Evolutionary conservation across 805 yeast species (phyloP).

Genomic region (Starmerella geochares): DNA sequence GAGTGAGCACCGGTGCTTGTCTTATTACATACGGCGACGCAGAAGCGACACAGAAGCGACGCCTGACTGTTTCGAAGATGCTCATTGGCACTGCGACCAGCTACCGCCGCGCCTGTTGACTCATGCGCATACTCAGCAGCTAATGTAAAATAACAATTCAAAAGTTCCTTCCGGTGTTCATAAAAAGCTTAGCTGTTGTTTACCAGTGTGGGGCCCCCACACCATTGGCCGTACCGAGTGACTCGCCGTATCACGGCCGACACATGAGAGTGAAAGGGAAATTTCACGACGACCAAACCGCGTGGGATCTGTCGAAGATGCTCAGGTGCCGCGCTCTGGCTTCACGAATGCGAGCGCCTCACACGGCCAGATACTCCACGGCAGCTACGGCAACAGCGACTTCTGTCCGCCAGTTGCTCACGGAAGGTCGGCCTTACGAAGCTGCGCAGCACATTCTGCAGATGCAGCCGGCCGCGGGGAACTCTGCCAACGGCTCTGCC

Average conservation of each 20-base stretch:
- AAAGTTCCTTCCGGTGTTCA: too few relatives aligned
- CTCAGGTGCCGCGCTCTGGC: conserved; percentile 4
- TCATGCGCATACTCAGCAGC: too few relatives aligned
- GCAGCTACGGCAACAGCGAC: neutral
- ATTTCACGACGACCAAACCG: neutral
- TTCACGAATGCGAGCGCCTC: neutral
- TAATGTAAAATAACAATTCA: too few relatives aligned
- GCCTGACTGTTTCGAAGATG: too few relatives aligned
- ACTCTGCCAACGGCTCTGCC: conserved; percentile 2
- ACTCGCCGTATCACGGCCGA: neutral
- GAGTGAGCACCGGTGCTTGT: neutral
- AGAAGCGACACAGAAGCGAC: too few relatives aligned
- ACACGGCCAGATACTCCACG: neutral
- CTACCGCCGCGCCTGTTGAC: too few relatives aligned
- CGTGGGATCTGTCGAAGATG: neutral
- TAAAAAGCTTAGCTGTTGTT: too few relatives aligned
- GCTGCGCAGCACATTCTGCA: conserved; percentile 10
- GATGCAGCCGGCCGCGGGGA: neutral
- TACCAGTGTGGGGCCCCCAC: neutral
- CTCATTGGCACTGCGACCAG: too few relatives aligned
- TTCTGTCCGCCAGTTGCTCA: conserved; percentile 1
- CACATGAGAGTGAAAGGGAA: neutral
- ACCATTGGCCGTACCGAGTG: neutral
- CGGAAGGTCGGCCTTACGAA: conserved; percentile 1
- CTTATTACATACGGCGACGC: too few relatives aligned